These are phyloP conservation scores for Phytophthora citricola DNA, from an alignment of 352 stramenopile species.

Conservation along the genomic window DNA sequence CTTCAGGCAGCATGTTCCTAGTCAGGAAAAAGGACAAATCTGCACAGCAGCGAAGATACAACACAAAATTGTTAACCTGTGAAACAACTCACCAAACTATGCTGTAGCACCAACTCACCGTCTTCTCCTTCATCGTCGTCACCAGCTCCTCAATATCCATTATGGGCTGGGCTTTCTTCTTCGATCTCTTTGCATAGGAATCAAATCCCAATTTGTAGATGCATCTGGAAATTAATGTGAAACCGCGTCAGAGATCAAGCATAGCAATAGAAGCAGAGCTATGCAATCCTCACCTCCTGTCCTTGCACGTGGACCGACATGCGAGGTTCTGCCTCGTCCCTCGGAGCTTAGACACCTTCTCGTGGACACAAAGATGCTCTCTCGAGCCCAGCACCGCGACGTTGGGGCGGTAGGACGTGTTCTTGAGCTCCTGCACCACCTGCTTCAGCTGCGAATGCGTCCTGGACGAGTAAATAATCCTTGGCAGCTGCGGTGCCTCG, in stretches of 20 bases:
- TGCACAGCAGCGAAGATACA: slow-evolving; percentile 31
- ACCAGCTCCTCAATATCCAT: slow-evolving; percentile 99
- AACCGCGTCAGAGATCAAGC: slow-evolving; percentile 1
- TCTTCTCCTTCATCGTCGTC: slow-evolving; percentile 80
- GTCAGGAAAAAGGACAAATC: slow-evolving; percentile 99
- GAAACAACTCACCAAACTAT: slow-evolving; percentile 7
- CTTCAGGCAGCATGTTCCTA: slow-evolving; percentile 89
- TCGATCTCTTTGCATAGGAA: slow-evolving; percentile 53
- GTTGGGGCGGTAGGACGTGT: slow-evolving; percentile 92
- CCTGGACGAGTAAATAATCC: slow-evolving; percentile 98
- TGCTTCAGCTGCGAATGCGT: slow-evolving; percentile 99
- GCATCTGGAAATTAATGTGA: slow-evolving; percentile 45
- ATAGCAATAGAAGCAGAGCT: no score
- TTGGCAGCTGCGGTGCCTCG: slow-evolving; percentile 60
- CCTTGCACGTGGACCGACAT: slow-evolving; percentile 87
- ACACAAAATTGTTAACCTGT: slow-evolving; percentile 27
- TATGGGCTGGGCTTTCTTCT: slow-evolving; percentile 74
- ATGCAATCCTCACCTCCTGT: slow-evolving; percentile 71
- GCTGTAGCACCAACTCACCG: slow-evolving; percentile 31
- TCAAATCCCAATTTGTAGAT: slow-evolving; percentile 85
- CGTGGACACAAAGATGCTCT: slow-evolving; percentile 98
- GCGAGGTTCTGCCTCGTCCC: slow-evolving; percentile 89
- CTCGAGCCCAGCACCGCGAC: slow-evolving; percentile 93
- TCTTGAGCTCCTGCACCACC: slow-evolving; percentile 96
- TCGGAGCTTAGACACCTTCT: slow-evolving; percentile 90